Evolutionary conservation across 2,329 filamentous ascomycete genomes (phyloP).

Genomic region (Eutypa lata): DNA sequence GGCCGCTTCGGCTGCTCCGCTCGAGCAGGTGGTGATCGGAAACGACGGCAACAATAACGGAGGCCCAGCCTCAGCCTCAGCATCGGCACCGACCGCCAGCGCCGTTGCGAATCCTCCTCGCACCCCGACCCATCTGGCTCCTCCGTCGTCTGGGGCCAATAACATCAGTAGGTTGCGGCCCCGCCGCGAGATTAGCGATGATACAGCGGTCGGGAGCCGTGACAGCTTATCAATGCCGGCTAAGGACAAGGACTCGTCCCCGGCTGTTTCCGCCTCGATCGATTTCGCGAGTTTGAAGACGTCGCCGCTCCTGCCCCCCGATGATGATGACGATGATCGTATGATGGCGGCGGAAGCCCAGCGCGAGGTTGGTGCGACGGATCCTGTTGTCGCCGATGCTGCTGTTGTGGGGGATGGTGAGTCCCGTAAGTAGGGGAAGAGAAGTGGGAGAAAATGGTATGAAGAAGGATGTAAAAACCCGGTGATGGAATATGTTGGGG

Average conservation of each 20-base stretch:
- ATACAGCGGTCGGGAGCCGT: constrained; percentile 23
- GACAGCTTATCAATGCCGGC: constrained; percentile 10
- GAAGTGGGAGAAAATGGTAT: too few relatives aligned
- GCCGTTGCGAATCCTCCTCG: constrained; percentile 2
- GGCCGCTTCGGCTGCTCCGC: constrained; percentile 23
- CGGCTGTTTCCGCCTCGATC: not conserved
- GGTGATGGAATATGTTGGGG: too few relatives aligned
- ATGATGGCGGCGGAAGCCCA: too few relatives aligned
- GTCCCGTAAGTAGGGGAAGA: too few relatives aligned
- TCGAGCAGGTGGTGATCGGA: constrained; percentile 31
- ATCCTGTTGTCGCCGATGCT: too few relatives aligned
- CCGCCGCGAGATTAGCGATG: constrained; percentile 24
- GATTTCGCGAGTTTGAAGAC: too few relatives aligned
- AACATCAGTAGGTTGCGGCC: constrained; percentile 12
- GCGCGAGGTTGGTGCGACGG: too few relatives aligned
- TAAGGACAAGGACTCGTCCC: constrained; percentile 10
- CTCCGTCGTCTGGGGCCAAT: constrained; percentile 5
- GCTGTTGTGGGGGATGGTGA: too few relatives aligned
- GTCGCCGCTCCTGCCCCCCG: too few relatives aligned
- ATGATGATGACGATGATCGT: too few relatives aligned
- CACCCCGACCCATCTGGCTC: constrained; percentile 13
- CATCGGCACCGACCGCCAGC: not conserved
- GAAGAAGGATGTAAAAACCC: too few relatives aligned
- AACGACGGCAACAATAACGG: not conserved
- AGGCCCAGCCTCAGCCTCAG: constrained; percentile 3